Base-by-base conservation (phyloP, 371 early-diverging fungal species). In the Rhizopus delemar region DNA sequence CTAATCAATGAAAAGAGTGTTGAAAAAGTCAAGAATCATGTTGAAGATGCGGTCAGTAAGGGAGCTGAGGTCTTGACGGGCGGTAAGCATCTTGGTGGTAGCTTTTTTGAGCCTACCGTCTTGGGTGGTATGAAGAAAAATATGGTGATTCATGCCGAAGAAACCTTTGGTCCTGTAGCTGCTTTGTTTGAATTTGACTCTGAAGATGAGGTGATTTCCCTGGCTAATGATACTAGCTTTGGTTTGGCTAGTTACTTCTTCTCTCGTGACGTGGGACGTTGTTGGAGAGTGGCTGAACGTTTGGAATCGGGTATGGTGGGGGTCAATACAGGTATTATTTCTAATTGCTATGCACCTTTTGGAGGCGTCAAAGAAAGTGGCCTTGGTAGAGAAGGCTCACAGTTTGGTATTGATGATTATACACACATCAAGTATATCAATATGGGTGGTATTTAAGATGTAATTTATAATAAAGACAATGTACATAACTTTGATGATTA, bases 271-370 rank as follows among this genome's bases (percentile, higher is more conserved):
- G 67, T 93, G 29, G 75, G 85, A 5, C 83, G 93, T 7, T 78
- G 89, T 65, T 90, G 87, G 84, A 81, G 91, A 3, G 89, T 96
- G 3, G 85, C 93, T 15, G 93, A 93, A 71, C 78, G 74, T 11
- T 59, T 96, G 53, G 89, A 94, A 61, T 79, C 84, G 3, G 96
- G 96, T 56, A 94, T 96, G 92, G 93, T 96, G 5, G 95, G 94
- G 33, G 88, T 93, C 32, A 96, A 96, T 67, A 86, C 90, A 2
- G 88, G 88, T 12, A 61, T 73, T 9, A 77, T 92, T 35, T 82
- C 86, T 12, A 78, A 69, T 48, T 86, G 83, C 43, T 85, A 83
- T 34, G 73, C 84, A 4, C 92, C 93, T 4, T 93, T 92, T 65
- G 93, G 93, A 54, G 92, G 92, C 45, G 84, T 92, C 75, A 92